Percentiles rank a stretch among this genome's conserved stretches.
Evolutionary conservation across 2,329 filamentous ascomycete genomes (phyloP).

Genomic region (Talaromyces islandicus): DNA sequence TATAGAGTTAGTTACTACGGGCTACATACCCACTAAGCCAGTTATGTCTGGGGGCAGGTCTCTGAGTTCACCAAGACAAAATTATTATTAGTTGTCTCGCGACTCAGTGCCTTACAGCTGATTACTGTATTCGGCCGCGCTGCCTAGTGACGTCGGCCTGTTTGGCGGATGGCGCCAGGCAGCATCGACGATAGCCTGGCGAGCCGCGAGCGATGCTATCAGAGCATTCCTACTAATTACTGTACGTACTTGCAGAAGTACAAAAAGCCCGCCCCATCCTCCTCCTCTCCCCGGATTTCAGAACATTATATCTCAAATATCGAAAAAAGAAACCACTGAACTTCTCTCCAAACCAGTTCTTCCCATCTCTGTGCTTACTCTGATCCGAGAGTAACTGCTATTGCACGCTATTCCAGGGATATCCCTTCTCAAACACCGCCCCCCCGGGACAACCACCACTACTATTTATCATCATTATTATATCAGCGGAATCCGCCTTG

Average conservation of each 20-base stretch:
- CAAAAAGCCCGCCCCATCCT: neutral
- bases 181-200: neutral
- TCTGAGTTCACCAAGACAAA: neutral
- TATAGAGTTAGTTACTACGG: no score
- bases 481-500: neutral
- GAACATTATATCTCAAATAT: neutral
- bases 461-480: neutral
- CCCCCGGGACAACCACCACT: neutral
- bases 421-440: neutral
- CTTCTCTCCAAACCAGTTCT: neutral
- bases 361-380: neutral
- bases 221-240: neutral
- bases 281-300: neutral
- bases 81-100: neutral
- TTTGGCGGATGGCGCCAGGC: neutral
- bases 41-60: neutral
- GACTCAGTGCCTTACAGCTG: neutral
- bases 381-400: neutral
- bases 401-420: neutral
- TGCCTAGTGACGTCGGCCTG: slow-evolving; percentile 1
- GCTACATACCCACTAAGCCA: neutral
- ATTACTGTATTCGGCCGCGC: neutral
- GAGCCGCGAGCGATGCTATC: no score
- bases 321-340: neutral
- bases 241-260: neutral